phyloP scores from a whole-genome alignment of 441 rosid species.

The Iberis amara region DNA sequence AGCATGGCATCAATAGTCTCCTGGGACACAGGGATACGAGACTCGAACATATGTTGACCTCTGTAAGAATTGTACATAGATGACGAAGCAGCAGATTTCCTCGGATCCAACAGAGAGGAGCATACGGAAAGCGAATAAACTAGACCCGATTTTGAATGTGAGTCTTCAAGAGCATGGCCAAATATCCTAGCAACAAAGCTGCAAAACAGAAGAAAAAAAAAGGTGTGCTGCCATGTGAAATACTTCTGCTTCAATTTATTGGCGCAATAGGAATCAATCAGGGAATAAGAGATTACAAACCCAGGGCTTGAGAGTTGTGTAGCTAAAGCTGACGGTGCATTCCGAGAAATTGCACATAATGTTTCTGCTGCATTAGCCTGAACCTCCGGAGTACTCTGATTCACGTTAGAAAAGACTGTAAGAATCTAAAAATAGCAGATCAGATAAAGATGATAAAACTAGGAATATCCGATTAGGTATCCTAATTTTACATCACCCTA shows the following conservation, averaged over 20 bases:
- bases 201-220: slow-evolving; percentile 1
- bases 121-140: slow-evolving; percentile 88
- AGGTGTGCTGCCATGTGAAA: slow-evolving; percentile 14
- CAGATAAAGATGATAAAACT: slow-evolving; percentile 22
- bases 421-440: slow-evolving; percentile 21
- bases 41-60: slow-evolving; percentile 69
- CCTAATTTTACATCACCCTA: slow-evolving; percentile 20
- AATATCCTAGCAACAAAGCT: slow-evolving; percentile 65
- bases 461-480: slow-evolving; percentile 2
- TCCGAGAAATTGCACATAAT: slow-evolving; percentile 78
- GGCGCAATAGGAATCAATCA: slow-evolving; percentile 16
- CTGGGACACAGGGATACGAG: slow-evolving; percentile 60
- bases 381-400: slow-evolving; percentile 75
- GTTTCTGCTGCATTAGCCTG: slow-evolving; percentile 93
- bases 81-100: slow-evolving; percentile 56
- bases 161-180: slow-evolving; percentile 80
- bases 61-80: slow-evolving; percentile 69
- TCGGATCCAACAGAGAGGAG: slow-evolving; percentile 84
- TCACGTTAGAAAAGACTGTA: slow-evolving; percentile 25
- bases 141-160: slow-evolving; percentile 78
- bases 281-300: slow-evolving; percentile 35
- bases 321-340: slow-evolving; percentile 81
- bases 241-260: slow-evolving; percentile 6
- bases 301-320: slow-evolving; percentile 75
- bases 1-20: slow-evolving; percentile 88